phyloP scores from a whole-genome alignment of 345 rosid species.

The Eucalyptus cloeziana region DNA sequence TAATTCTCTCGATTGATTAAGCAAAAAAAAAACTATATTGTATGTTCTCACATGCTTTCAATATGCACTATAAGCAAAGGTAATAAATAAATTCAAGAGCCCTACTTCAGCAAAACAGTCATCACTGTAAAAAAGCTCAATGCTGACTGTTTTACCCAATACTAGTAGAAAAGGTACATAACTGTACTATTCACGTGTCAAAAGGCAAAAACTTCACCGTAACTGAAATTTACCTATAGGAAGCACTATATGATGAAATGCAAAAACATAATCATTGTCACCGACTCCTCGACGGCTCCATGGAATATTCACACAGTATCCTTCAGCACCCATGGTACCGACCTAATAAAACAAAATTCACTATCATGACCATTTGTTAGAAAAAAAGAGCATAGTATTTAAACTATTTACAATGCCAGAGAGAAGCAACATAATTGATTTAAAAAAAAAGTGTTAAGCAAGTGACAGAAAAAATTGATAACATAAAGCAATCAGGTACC shows the following conservation, averaged over 20 bases:
- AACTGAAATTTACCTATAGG: constrained; percentile 61
- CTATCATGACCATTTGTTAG: not conserved
- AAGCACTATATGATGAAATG: constrained; percentile 79
- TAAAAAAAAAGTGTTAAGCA: not conserved
- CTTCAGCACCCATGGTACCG: constrained; percentile 85
- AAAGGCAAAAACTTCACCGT: not conserved
- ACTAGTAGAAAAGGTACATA: not conserved
- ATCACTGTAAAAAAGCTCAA: not conserved
- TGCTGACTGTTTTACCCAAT: not conserved
- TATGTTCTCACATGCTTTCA: not conserved
- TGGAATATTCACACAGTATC: constrained; percentile 91
- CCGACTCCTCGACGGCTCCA: constrained; percentile 97
- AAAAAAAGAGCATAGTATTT: not conserved
- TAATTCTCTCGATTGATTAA: not conserved
- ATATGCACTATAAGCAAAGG: not conserved
- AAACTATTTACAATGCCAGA: not conserved
- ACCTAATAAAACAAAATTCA: constrained; percentile 30
- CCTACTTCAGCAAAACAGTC: not conserved
- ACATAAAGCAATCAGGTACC: constrained; percentile 21
- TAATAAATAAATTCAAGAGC: not conserved
- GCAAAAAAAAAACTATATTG: not conserved
- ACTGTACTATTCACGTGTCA: not conserved
- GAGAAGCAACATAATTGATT: not conserved
- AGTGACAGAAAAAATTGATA: not conserved
- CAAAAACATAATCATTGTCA: constrained; percentile 87